Base-by-base conservation (phyloP, 2,329 filamentous ascomycete species). In the Penicillium sumatraense region DNA sequence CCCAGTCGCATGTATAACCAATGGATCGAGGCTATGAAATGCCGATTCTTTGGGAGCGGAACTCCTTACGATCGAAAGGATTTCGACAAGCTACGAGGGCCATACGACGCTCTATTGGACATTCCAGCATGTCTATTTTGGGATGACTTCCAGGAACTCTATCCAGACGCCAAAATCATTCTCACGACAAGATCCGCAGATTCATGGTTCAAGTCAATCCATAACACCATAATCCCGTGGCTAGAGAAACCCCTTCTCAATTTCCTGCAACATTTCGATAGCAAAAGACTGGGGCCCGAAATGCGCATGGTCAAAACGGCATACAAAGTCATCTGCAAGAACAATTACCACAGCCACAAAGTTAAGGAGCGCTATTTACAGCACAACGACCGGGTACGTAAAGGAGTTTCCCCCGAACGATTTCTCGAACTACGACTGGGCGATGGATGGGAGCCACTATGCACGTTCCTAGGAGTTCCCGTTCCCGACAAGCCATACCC, bases 391-490 rank as follows among this genome's bases (percentile, higher is more conserved):
- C 44, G 51, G 13, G 51, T 53, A 14, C 44, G 51, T 13, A 42
- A 42, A 16, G 51, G 51, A 2, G 51, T 49, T 18, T n/a, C 33
- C 5, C 35, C 51, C 9, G 42, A 48, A 10, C 20, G 24, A 16
- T 53, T 53, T 20, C 44, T 53, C 9, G 51, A 53, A 24, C 24
- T 53, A 7, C 44, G 38, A 36, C 35, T 53, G 33, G 51, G 51
- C 13, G 62, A 64, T 49, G 64, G 63, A 16, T 67, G 64, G 64
- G 63, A 63, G 48, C 64, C 64, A 10, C 38, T 67, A 13, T 67
- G 64, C 54, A 57, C 53, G 35, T 65, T 67, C 20, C 61, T 67
- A 13, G 61, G 61, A 11, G 61, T 67, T 20, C 62, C 64, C 2
- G 62, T 67, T 9, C 64, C 64, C 24, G 61, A 63, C 46, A 60